phyloP scores from a whole-genome alignment of 106 monocot species.

The Amphibolis antarctica region DNA sequence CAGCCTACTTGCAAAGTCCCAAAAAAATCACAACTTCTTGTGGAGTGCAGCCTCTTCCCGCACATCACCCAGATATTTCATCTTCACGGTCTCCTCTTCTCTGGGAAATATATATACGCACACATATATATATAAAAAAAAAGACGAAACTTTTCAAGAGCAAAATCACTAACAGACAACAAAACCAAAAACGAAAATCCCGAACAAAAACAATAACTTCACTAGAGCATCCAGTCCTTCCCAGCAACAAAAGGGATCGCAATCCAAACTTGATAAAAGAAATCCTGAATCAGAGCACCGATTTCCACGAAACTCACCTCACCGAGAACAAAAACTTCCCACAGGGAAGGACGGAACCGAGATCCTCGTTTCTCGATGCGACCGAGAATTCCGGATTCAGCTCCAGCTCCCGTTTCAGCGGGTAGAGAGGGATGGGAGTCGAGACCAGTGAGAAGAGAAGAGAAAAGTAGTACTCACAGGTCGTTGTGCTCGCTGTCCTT shows the following conservation, averaged over 20 bases:
- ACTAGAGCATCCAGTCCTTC: background rate
- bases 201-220: background rate
- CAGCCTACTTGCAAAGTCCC: background rate
- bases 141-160: background rate
- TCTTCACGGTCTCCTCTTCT: background rate
- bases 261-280: background rate
- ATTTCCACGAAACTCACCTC: slow-evolving; percentile 7
- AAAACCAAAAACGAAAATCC: background rate
- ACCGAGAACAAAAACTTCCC: background rate
- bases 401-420: background rate
- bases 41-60: background rate
- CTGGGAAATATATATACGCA: no score
- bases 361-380: background rate
- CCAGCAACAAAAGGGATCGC: background rate
- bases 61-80: background rate
- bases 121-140: no score
- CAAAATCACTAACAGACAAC: no score
- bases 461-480: background rate
- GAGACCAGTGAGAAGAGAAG: background rate
- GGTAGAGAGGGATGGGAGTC: background rate
- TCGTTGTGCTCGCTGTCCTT: background rate
- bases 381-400: no score
- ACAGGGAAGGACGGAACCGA: background rate
- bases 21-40: background rate
- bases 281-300: slow-evolving; percentile 3